A percentile compares a stretch with the other conserved stretches of the same genome.
These are phyloP conservation scores for Lophiostoma macrostomum DNA, from an alignment of 495 filamentous ascomycete genomes.

Conservation along the genomic window DNA sequence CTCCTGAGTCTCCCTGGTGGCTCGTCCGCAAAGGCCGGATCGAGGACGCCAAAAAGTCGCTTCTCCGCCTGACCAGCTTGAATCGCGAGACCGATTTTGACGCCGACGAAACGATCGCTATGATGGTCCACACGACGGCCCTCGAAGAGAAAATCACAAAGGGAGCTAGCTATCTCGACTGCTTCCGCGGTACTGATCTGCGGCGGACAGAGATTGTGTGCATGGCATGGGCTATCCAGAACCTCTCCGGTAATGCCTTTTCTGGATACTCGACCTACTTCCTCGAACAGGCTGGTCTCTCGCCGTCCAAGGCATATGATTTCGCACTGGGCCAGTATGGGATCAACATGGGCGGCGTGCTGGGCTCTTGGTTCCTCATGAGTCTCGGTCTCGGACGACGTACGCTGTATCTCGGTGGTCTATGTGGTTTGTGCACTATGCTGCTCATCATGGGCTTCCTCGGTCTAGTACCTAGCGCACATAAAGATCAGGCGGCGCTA, in stretches of 20 bases:
- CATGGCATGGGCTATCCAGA: constrained; percentile 75
- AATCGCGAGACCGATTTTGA: constrained; percentile 40
- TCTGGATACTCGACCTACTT: constrained; percentile 82
- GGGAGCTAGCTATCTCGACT: constrained; percentile 40
- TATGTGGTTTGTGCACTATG: constrained; percentile 38
- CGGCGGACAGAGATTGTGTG: constrained; percentile 43
- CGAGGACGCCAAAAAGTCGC: constrained; percentile 39
- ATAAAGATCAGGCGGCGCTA: constrained; percentile 31
- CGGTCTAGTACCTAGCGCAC: constrained; percentile 33
- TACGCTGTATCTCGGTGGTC: constrained; percentile 40
- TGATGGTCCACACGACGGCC: constrained; percentile 42
- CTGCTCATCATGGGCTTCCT: constrained; percentile 43
- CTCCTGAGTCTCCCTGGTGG: constrained; percentile 45
- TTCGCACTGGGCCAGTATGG: constrained; percentile 44
- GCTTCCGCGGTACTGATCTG: constrained; percentile 40
- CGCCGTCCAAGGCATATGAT: constrained; percentile 31
- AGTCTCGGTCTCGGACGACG: constrained; percentile 37
- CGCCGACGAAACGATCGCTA: constrained; percentile 40
- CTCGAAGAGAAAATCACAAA: constrained; percentile 41
- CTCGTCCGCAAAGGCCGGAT: constrained; percentile 40
- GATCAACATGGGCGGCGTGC: constrained; percentile 41
- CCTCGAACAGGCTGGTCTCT: constrained; percentile 64
- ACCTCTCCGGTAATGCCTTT: constrained; percentile 73
- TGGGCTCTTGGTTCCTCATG: constrained; percentile 44
- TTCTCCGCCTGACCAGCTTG: constrained; percentile 37